Base-by-base conservation (phyloP, 495 filamentous ascomycete species). In the Xylaria cubensis region DNA sequence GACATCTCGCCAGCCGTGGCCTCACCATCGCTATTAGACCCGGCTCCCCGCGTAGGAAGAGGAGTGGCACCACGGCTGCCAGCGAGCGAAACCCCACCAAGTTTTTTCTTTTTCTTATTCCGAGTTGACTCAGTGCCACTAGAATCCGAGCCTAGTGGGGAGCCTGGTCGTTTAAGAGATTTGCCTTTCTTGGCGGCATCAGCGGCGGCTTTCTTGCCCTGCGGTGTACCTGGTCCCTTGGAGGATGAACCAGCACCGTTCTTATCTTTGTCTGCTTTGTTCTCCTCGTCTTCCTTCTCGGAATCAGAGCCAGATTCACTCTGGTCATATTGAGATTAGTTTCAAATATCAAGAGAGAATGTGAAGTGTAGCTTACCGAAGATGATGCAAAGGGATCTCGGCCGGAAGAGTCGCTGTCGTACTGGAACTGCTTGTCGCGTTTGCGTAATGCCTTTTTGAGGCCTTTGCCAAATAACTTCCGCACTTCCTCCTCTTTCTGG, bases 51-150 rank as follows among this genome's bases (percentile, higher is more conserved):
- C 19, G 24, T 50, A n/a, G 82, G 83, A 15, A 90, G 82, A 70
- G 90, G 88, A 8, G 90, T 87, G 19, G 83, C 84, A 19, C 84
- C 82, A 12, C 85, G 84, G 61, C 81, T 82, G 1, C 81, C 75
- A 62, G 83, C 84, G 32, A 80, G 64, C 6, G 87, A 74, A n/a
- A 75, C 41, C 69, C 67, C 77, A 12, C 58, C 58, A 71, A 89
- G 86, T 67, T 89, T 89, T 78, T 90, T 93, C 83, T 96, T 97
- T 50, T 88, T 85, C 87, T 97, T 97, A 85, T 97, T 97, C 53
- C 93, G 92, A 29, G 90, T 88, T 1, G 92, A 92, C 77, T 99
- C 96, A 72, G 92, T 95, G 62, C 94, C 97, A 82, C 93, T 97
- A 21, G 93, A 92, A 76, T 98, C 87, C 15, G 96, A 98, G 24